Base-by-base conservation (phyloP, 1,284 basidiomycete genomes). In the Taiwanofungus camphoratus region DNA sequence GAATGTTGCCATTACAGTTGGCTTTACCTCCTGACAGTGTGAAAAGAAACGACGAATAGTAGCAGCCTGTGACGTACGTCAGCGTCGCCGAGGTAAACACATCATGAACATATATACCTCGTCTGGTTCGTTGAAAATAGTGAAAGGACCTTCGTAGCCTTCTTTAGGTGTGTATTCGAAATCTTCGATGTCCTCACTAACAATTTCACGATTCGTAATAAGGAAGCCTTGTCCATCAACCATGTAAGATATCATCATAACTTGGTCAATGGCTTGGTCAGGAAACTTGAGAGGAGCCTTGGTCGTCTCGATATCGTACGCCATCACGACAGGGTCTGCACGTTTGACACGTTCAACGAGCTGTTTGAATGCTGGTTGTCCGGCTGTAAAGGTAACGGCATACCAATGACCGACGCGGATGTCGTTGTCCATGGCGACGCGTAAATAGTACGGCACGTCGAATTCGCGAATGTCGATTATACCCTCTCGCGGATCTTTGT, bases 191-290 rank as follows among this genome's bases (percentile, higher is more conserved):
- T 99, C 92, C 61, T 99, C 93, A 48, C 87, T 85, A 47, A 99
- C 92, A 42, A 99, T 97, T 54, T 99, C 95, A 36, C 96, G 79
- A 58, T 99, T 99, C 16, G 93, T 98, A 64, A 99, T 98, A 49
- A 99, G 78, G 59, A 88, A 99, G 0, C 96, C 96, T 62, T 98
- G 91, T 0, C 92, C 92, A 61, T 96, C 92, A 26, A 96, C 71
- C 92, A 96, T 96, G 67, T 95, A 96, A 33, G 96, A 99, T 53
- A 99, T 99, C 96, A 99, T 99, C 95, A 99, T 99, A 57, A 99
- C 92, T 61, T 96, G 93, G 69, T 99, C 96, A 16, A 89, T 85
- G 9, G 86, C 82, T 54, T 92, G 88, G 69, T 99, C 96, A 1
- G 96, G 96, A 61, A 99, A 99, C 66, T 99, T 99, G 60, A 99